Evolutionary conservation across 208 protist species (phyloP), one percentile per base, ranked within the genome.

Genomic region (Crithidia thermophila): DNA sequence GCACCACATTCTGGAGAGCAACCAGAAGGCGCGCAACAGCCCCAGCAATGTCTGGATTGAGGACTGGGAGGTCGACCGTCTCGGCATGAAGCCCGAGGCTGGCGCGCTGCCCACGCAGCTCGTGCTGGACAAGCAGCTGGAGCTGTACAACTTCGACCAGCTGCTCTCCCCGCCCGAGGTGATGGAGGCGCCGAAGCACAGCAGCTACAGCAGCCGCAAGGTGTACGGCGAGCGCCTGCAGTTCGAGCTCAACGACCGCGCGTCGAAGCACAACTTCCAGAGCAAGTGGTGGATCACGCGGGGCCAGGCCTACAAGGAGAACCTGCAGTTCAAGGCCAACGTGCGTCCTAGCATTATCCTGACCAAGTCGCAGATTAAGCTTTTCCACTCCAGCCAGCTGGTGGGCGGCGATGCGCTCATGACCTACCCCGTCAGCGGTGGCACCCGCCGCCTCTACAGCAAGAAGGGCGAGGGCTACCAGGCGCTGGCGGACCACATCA

Each of bases 91-190:
- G 52, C 83, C 87, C 11, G 84, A 93, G 78, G 53, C 64, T n/a
- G 81, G 78, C 31, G 81, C 87, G 16, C 59, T 89, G 51, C 85
- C 86, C 2, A 95, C 90, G 34, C 81, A 81, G 61, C 69, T 95
- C n/a, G 23, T 82, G 21, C 45, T 95, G 30, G 85, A 93, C 30
- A 95, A 93, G 69, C 87, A 85, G 57, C 79, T 93, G 39, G 90
- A 95, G 75, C 74, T 95, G 30, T 95, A 78, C 70, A 95, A 95
- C 81, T 93, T 93, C 72, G 87, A 95, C 59, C 87, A 95, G 73
- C 82, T 95, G 20, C 53, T 91, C 25, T 74, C 79, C 25, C 87
- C 85, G 6, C 87, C 85, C 16, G 90, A 95, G 75, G 76, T 93
- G 53, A 92, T 93, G 85, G 87, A 93, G 75, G 84, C 86, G 1